Percentiles rank a stretch among this genome's conserved stretches.
Conservation (phyloP, 176 grass and related monocot genomes). For the Urochloa ruziziensis region DNA sequence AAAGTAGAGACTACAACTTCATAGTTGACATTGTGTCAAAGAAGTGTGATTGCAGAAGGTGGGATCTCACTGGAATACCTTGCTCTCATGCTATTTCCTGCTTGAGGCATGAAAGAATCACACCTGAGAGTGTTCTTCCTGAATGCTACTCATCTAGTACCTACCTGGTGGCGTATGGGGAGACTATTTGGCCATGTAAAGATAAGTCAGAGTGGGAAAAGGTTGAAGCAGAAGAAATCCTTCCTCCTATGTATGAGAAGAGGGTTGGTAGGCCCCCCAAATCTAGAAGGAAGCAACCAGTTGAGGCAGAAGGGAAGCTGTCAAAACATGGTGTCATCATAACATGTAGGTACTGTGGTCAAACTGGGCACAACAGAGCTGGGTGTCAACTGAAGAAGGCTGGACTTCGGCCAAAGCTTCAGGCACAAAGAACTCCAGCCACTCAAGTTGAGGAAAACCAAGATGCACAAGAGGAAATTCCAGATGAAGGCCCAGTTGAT, state of each 20-base stretch:
- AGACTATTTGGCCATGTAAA: background rate
- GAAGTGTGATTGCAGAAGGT: background rate
- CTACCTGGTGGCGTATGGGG: background rate
- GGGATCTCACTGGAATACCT: background rate
- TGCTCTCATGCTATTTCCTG: background rate
- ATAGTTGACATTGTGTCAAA: too few relatives aligned
- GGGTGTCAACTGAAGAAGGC: background rate
- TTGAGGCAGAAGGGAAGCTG: background rate
- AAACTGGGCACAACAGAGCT: background rate
- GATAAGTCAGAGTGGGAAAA: background rate
- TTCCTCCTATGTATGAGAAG: background rate
- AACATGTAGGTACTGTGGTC: background rate
- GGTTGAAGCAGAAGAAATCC: background rate
- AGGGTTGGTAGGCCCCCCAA: background rate
- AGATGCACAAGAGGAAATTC: too few relatives aligned
- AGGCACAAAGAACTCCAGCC: background rate
- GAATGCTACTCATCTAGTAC: background rate
- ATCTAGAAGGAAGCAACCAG: background rate
- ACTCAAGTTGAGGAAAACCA: too few relatives aligned
- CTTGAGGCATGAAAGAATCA: background rate
- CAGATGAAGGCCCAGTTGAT: too few relatives aligned
- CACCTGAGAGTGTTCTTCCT: background rate
- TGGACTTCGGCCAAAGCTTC: background rate
- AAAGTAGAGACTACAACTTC: too few relatives aligned
- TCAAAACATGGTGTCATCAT: background rate